Conservation (phyloP, 1,284 basidiomycete species). For the Trichosporon ovoides region DNA sequence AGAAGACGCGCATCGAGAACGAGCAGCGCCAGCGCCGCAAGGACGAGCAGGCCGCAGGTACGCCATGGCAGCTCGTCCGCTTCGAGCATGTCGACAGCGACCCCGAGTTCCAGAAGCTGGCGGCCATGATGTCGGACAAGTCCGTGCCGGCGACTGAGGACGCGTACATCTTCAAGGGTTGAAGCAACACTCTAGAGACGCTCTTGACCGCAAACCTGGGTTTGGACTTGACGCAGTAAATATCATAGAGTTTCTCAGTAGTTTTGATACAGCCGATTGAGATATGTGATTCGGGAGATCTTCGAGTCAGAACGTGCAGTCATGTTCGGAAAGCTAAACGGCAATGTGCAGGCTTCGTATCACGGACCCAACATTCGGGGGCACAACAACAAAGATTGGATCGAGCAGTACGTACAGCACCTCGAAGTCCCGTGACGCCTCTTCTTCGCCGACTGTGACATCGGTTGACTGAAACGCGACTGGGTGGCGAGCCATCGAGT, state of each 20-base stretch:
- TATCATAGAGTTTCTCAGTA: neutral
- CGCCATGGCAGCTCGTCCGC: constrained; percentile 69
- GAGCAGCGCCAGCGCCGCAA: constrained; percentile 83
- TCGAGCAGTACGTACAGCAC: no score
- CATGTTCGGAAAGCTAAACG: no score
- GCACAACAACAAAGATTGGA: no score
- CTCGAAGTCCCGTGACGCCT: no score
- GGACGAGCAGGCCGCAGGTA: constrained; percentile 70
- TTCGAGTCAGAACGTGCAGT: no score
- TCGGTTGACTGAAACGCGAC: no score
- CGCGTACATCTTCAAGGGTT: constrained; percentile 41
- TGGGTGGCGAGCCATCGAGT: neutral
- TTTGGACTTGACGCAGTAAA: neutral
- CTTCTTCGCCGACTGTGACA: no score
- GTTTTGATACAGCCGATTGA: neutral
- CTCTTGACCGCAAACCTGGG: no score
- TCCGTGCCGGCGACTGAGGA: constrained; percentile 46
- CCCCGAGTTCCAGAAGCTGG: constrained; percentile 59
- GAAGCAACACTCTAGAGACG: neutral
- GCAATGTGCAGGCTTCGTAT: no score
- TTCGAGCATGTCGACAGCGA: constrained; percentile 66
- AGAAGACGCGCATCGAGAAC: constrained; percentile 93
- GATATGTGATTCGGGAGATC: no score
- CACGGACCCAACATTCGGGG: no score
- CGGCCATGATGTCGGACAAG: constrained; percentile 42